Evolutionary conservation across 208 protist species (phyloP).

Genomic region (Wallacemonas sp.): DNA sequence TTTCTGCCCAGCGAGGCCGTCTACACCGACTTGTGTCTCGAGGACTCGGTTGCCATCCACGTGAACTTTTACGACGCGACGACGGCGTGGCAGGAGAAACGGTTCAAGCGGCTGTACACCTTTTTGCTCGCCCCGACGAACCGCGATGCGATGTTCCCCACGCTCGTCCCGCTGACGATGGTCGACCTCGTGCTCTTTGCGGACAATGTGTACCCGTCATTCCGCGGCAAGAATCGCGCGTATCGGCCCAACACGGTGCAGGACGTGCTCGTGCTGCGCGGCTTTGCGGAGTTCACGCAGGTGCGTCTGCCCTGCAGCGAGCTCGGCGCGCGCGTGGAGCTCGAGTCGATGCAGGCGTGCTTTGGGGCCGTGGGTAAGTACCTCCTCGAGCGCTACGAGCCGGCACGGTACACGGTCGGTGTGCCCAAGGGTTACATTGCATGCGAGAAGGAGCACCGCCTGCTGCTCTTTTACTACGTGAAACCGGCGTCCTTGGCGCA

Average conservation of each 20-base stretch:
- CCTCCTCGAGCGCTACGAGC: constrained; percentile 16
- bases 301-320: constrained; percentile 27
- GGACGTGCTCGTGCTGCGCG: constrained; percentile 27
- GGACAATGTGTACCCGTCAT: constrained; percentile 25
- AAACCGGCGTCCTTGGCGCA: constrained; percentile 14
- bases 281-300: constrained; percentile 30
- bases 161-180: constrained; percentile 29
- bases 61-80: constrained; percentile 22
- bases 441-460: constrained; percentile 25
- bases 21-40: constrained; percentile 23
- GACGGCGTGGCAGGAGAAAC: constrained; percentile 14
- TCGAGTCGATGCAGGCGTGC: constrained; percentile 35
- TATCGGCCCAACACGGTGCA: constrained; percentile 15
- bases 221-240: constrained; percentile 15
- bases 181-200: constrained; percentile 35
- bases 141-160: constrained; percentile 9
- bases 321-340: constrained; percentile 34
- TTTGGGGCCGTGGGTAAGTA: constrained; percentile 27
- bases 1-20: constrained; percentile 44
- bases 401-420: constrained; percentile 27
- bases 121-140: constrained; percentile 20
- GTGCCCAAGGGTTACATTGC: constrained; percentile 34
- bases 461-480: constrained; percentile 34
- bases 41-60: constrained; percentile 15
- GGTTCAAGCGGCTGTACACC: constrained; percentile 21